A percentile compares a stretch with the other conserved stretches of the same genome.
phyloP scores from a whole-genome alignment of 305 asterid genomes.

The Fraxinus baroniana region DNA sequence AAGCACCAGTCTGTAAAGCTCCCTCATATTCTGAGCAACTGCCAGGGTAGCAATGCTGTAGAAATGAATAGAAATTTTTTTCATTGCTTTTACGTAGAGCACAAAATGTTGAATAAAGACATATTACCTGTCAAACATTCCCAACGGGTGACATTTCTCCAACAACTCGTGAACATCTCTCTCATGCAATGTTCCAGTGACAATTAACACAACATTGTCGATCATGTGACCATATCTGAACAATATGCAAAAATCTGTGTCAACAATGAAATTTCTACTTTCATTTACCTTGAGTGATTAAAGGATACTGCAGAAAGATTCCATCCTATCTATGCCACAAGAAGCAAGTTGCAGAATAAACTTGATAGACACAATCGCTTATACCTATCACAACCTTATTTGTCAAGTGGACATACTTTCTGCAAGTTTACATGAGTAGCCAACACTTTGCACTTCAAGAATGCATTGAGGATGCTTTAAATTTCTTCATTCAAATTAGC shows the following conservation, averaged over 20 bases:
- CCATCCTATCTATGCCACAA: neutral
- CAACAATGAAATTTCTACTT: neutral
- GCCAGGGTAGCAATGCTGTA: conserved; percentile 57
- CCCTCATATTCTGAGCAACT: conserved; percentile 97
- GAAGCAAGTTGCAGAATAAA: neutral
- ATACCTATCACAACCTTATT: neutral
- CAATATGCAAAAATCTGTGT: neutral
- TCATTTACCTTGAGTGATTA: neutral
- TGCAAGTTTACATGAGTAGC: neutral
- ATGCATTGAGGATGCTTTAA: neutral
- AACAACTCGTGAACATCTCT: conserved; percentile 53
- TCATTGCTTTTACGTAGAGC: neutral
- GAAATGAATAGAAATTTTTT: conserved; percentile 1
- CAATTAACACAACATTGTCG: conserved; percentile 51
- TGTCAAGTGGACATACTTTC: neutral
- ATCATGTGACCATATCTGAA: conserved; percentile 56
- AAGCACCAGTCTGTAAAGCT: conserved; percentile 92
- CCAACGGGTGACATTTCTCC: conserved; percentile 85
- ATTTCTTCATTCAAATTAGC: neutral
- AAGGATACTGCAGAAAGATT: neutral
- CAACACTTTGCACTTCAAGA: neutral
- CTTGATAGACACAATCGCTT: neutral
- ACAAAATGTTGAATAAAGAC: neutral
- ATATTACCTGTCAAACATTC: conserved; percentile 65
- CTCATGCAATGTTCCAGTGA: conserved; percentile 57